Base-by-base conservation (phyloP, 78 protist genomes). In the Dictyostelium intermedium region DNA sequence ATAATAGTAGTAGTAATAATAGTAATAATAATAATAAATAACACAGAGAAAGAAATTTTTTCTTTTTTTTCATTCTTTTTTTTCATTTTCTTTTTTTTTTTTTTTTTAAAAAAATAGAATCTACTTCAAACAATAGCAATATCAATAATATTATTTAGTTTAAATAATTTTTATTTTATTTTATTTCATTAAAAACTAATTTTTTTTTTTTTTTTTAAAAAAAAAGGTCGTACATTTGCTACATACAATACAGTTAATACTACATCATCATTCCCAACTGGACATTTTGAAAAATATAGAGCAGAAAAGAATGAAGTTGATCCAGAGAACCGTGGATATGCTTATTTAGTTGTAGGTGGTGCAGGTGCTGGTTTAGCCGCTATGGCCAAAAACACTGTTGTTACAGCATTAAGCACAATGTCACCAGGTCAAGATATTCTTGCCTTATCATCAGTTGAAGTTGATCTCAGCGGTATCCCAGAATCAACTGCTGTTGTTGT, bases 371-470 rank as follows among this genome's bases (percentile, higher is more conserved):
- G 89, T 86, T 53, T 85, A 35, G 96, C 92, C 2, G 92, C 96
- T 20, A 86, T 82, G 66, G 96, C 92, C 74, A 92, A 92, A 72
- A 84, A 82, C 66, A 85, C 92, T 35, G 96, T 92, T 63, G 96
- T 84, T 34, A 53, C 82, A 56, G 91, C 96, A 53, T 63, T 83
- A 32, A 77, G 78, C 1, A 82, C 92, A 9, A 92, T 92, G 92
- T 32, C 91, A n/a, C 96, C 96, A 80, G 96, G 93, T 80, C 89
- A 86, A 60, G 97, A 95, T 91, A 85, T 97, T 74, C 83, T 95
- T 43, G 98, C 98, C 37, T 18, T 96, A 34, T 94, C 98, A 53
- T 85, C 91, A 72, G 73, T 93, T 37, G 98, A 97, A 81, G 96
- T 95, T 63, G 98, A 97, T 34, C 85, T 97, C 79, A 34, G 89